These are phyloP conservation scores for Coniochaeta ligniaria DNA, from an alignment of 2,329 filamentous ascomycete genomes.

Conservation along the genomic window DNA sequence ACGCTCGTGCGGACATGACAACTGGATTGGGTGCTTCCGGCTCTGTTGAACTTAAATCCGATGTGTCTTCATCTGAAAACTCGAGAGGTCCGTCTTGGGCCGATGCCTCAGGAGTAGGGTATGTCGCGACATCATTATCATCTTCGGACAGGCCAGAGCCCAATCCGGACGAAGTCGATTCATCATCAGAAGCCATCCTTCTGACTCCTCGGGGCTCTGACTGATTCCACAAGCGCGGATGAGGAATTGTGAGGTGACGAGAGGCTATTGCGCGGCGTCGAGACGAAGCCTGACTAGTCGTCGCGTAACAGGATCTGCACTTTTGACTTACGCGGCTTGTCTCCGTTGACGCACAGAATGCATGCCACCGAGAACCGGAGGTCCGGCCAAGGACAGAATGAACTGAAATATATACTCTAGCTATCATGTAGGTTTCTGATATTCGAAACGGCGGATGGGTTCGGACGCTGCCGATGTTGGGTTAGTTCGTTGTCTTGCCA, in stretches of 20 bases:
- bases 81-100: neutral
- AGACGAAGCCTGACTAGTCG: neutral
- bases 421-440: neutral
- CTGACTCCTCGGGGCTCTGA: neutral
- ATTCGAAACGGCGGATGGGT: neutral
- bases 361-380: neutral
- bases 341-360: neutral
- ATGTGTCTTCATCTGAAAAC: neutral
- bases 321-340: neutral
- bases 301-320: neutral
- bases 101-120: neutral
- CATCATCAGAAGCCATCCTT: constrained; percentile 5
- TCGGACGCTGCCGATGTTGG: neutral
- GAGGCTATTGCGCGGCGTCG: neutral
- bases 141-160: constrained; percentile 3
- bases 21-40: constrained; percentile 11
- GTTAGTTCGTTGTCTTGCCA: neutral
- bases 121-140: constrained; percentile 2
- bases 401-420: neutral
- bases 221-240: neutral
- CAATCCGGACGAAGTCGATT: constrained; percentile 8
- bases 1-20: constrained; percentile 45
- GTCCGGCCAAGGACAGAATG: neutral
- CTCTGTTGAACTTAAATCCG: constrained; percentile 3
- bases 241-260: neutral